Evolutionary conservation across 1,284 basidiomycete species (phyloP).

Genomic region (Stygiomarasmius scandens): DNA sequence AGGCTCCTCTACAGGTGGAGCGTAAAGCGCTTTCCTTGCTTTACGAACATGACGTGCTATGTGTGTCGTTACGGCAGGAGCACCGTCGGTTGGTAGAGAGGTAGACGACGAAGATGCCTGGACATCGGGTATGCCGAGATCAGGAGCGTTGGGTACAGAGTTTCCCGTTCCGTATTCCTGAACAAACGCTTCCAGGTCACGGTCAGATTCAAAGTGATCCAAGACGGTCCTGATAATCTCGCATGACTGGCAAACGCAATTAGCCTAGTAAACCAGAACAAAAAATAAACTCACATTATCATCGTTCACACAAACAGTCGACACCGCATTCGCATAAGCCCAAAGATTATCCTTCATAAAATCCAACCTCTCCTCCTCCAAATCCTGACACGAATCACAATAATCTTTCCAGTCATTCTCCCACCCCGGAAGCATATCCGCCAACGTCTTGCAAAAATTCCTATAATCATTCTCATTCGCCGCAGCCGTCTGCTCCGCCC

Average conservation of each 20-base stretch:
- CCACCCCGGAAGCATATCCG: conserved; percentile 69
- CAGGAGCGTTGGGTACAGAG: conserved; percentile 62
- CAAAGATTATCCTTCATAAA: conserved; percentile 79
- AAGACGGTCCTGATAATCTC: conserved; percentile 65
- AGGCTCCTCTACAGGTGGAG: not conserved
- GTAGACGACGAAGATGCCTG: conserved; percentile 1
- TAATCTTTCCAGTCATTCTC: conserved; percentile 77
- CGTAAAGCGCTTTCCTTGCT: not conserved
- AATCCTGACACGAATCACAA: conserved; percentile 77
- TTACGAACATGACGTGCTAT: conserved; percentile 6
- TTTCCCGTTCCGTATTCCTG: conserved; percentile 65
- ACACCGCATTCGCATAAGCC: conserved; percentile 80
- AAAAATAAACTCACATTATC: conserved; percentile 59
- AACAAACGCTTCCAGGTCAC: conserved; percentile 65
- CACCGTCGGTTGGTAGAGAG: not conserved
- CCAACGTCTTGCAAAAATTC: conserved; percentile 65
- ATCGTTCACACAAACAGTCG: conserved; percentile 78
- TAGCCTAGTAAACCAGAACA: not conserved
- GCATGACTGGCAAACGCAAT: conserved; percentile 51
- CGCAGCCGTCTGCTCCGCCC: conserved; percentile 68
- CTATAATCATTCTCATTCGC: conserved; percentile 74
- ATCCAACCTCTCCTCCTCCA: conserved; percentile 82
- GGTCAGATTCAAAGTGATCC: conserved; percentile 61
- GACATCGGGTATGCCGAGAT: conserved; percentile 35
- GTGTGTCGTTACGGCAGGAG: not conserved